These are phyloP conservation scores for Byssochlamys sp. DNA, from an alignment of 2,329 filamentous ascomycete genomes.

Conservation along the genomic window DNA sequence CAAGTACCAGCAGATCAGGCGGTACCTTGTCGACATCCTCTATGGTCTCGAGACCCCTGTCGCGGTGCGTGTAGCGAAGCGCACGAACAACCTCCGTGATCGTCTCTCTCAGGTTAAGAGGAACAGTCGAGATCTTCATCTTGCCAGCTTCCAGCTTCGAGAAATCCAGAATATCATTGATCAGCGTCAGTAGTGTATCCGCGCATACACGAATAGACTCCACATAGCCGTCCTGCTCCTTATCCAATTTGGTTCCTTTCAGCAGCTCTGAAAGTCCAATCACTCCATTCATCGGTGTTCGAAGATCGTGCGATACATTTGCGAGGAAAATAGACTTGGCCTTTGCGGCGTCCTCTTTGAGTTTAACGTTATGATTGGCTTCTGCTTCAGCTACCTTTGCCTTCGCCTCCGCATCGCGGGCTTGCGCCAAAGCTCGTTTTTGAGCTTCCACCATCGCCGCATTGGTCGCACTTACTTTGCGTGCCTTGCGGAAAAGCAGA, in stretches of 20 bases:
- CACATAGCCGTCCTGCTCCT: constrained; percentile 53
- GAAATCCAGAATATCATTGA: constrained; percentile 85
- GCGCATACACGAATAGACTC: constrained; percentile 58
- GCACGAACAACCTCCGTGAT: constrained; percentile 57
- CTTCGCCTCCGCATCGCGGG: constrained; percentile 54
- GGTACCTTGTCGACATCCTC: constrained; percentile 55
- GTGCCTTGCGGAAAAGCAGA: constrained; percentile 51
- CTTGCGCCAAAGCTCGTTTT: constrained; percentile 52
- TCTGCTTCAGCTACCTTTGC: constrained; percentile 56
- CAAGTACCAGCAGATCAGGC: constrained; percentile 59
- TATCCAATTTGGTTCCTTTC: constrained; percentile 47
- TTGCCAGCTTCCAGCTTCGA: constrained; percentile 78
- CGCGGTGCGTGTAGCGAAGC: constrained; percentile 53
- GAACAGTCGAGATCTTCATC: constrained; percentile 78
- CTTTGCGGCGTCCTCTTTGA: constrained; percentile 58
- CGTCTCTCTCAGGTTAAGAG: constrained; percentile 63
- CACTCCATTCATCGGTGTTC: constrained; percentile 91
- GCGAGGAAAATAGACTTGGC: constrained; percentile 93
- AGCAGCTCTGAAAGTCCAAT: constrained; percentile 62
- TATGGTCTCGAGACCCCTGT: constrained; percentile 50
- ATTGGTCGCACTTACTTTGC: constrained; percentile 53
- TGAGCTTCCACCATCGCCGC: constrained; percentile 58
- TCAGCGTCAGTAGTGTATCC: constrained; percentile 71
- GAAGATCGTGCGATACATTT: constrained; percentile 77
- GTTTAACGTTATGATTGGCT: constrained; percentile 54